Evolutionary conservation across 768 basidiomycete species (phyloP).

Genomic region (Boletus speciosus): DNA sequence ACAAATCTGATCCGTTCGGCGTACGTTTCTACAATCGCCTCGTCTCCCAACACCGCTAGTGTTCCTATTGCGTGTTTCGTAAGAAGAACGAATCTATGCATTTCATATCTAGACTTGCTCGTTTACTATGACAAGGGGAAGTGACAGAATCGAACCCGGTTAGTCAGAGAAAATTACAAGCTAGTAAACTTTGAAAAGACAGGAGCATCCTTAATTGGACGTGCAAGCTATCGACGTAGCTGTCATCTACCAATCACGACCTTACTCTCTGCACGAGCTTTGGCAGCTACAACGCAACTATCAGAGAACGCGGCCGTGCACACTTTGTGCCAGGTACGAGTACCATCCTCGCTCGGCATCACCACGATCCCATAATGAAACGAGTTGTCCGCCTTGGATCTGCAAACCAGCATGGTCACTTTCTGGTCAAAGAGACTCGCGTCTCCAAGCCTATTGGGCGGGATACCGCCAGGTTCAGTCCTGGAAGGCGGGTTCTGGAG

Average conservation of each 20-base stretch:
- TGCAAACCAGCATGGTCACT: slow-evolving; percentile 3
- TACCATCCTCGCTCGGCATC: not conserved
- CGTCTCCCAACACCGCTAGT: too few relatives aligned
- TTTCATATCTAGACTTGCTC: too few relatives aligned
- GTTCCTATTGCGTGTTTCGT: too few relatives aligned
- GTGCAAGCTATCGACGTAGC: not conserved
- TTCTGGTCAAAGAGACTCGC: slow-evolving; percentile 3
- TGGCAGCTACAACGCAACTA: not conserved
- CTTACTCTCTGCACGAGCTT: not conserved
- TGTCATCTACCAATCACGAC: slow-evolving; percentile 5
- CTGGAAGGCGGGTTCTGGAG: not conserved
- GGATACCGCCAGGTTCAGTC: not conserved
- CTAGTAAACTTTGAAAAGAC: not conserved
- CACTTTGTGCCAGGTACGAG: slow-evolving; percentile 3
- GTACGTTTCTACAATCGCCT: too few relatives aligned
- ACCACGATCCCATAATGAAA: slow-evolving; percentile 13
- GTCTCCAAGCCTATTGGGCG: slow-evolving; percentile 8
- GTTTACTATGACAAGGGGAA: too few relatives aligned
- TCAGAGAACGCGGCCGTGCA: slow-evolving; percentile 8
- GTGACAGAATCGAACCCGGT: too few relatives aligned
- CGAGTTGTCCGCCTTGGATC: slow-evolving; percentile 3
- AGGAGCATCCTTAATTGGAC: not conserved
- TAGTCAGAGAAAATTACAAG: too few relatives aligned
- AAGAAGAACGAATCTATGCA: too few relatives aligned
- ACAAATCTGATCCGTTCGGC: not conserved